Conservation (phyloP, 1,284 basidiomycete species). For the Lignosus rhinocerotis region DNA sequence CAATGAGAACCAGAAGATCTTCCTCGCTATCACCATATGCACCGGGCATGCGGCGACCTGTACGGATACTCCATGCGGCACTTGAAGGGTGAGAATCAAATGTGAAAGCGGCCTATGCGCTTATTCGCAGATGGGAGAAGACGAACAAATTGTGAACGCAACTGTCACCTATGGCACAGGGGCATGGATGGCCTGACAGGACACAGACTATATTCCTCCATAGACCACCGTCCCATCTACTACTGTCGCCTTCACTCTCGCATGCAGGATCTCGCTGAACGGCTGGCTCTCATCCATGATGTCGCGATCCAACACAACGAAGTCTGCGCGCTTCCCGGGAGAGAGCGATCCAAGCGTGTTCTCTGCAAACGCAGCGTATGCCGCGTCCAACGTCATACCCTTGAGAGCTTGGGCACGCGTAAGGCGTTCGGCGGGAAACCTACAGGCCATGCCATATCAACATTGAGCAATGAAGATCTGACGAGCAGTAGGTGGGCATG, state of each 20-base stretch:
- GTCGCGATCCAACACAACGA: conserved; percentile 78
- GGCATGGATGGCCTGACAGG: no score
- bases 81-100: no score
- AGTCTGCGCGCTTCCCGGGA: conserved; percentile 82
- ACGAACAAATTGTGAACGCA: no score
- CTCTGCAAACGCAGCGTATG: conserved; percentile 85
- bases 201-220: conserved; percentile 37
- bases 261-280: conserved; percentile 48
- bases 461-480: no score
- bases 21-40: no score
- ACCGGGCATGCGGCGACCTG: no score
- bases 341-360: conserved; percentile 66
- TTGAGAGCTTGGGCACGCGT: conserved; percentile 75
- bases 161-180: no score
- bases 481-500: not conserved
- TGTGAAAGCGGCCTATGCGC: no score
- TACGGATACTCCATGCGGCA: no score
- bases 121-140: no score
- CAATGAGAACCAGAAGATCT: no score
- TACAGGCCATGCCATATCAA: conserved; percentile 28
- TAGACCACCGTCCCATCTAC: conserved; percentile 75
- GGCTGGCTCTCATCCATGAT: conserved; percentile 64
- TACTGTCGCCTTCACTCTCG: conserved; percentile 60
- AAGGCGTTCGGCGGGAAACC: conserved; percentile 73
- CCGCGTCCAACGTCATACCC: conserved; percentile 86